Evolutionary conservation across 2,329 filamentous ascomycete genomes (phyloP), one percentile per base, ranked within the genome.

Genomic region (Cladosporium sphaerospermum): DNA sequence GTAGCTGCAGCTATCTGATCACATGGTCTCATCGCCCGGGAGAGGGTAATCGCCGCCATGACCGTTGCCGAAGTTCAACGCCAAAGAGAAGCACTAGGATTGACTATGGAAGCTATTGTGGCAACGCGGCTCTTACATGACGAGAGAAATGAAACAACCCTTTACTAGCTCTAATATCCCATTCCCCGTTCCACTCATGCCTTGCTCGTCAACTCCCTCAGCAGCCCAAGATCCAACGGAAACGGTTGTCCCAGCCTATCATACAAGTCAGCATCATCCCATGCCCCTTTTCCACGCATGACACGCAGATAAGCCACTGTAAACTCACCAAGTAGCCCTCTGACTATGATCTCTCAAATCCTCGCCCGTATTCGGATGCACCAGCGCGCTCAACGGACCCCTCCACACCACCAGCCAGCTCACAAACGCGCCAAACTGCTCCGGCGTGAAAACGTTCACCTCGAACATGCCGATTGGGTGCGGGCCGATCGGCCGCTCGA

Each of bases 401-500:
- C 90, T 78, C 70, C 91, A 85, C 54, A 96, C 81, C 31, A 88
- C 80, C 31, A 96, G 73, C 90, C 90, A 96, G 0, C 88, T 79
- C 37, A 96, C 73, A 63, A 96, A 95, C 0, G 91, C 90, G 0
- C 90, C 90, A 64, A 96, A 96, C 68, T 96, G 88, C 3, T 82
- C 67, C 0, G 90, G 91, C 0, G 85, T 89, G 68, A 92, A 89
- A 16, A 96, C 43, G 61, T 95, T 95, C 43, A 96, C 89, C 71
- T 96, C 91, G 63, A 96, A 96, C 89, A 95, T 96, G 49, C 84
- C 86, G 0, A 89, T 70, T 0, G 86, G 84, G 67, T 96, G 90
- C 0, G 90, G 90, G 0, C 90, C 91, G 28, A 96, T 70, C 0
- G 90, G 89, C 11, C 73, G 71, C 59, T 93, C 85, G 80, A 82